Conservation (phyloP, 805 yeast species). For the Lachancea meyersii region DNA sequence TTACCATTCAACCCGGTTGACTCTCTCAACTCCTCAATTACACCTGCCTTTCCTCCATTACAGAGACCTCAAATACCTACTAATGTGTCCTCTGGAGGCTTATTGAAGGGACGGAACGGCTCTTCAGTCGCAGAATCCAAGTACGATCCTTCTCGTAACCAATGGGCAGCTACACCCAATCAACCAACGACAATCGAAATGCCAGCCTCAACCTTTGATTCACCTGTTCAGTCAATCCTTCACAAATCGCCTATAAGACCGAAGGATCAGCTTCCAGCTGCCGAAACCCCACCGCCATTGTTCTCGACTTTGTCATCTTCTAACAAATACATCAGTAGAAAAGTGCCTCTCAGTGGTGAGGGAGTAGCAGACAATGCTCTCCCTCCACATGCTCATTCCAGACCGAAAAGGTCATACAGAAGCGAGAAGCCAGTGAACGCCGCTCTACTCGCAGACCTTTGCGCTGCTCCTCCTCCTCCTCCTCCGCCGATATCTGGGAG, state of each 20-base stretch:
- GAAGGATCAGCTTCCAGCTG: not conserved
- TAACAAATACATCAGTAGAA: not conserved
- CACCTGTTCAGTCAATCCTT: conserved; percentile 2
- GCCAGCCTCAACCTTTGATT: not conserved
- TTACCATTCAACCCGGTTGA: conserved; percentile 2
- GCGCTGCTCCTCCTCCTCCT: conserved; percentile 3
- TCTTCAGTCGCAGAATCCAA: not conserved
- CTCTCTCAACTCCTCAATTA: conserved; percentile 6
- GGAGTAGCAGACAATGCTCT: not conserved
- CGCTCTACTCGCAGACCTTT: conserved; percentile 3
- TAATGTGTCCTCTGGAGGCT: not conserved
- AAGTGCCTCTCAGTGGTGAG: not conserved
- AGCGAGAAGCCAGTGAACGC: not conserved
- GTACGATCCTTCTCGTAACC: not conserved
- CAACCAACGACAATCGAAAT: not conserved
- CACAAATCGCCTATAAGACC: not conserved
- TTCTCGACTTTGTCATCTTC: conserved; percentile 5
- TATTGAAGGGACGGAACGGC: not conserved
- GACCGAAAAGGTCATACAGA: not conserved
- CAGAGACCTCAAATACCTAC: not conserved
- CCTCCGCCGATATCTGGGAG: conserved; percentile 4
- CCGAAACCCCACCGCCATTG: conserved; percentile 8
- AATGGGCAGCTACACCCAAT: not conserved
- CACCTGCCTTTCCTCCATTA: not conserved
- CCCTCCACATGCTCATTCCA: not conserved